These are phyloP conservation scores for Malus orientalis DNA, from an alignment of 306 rosid species.

Conservation along the genomic window DNA sequence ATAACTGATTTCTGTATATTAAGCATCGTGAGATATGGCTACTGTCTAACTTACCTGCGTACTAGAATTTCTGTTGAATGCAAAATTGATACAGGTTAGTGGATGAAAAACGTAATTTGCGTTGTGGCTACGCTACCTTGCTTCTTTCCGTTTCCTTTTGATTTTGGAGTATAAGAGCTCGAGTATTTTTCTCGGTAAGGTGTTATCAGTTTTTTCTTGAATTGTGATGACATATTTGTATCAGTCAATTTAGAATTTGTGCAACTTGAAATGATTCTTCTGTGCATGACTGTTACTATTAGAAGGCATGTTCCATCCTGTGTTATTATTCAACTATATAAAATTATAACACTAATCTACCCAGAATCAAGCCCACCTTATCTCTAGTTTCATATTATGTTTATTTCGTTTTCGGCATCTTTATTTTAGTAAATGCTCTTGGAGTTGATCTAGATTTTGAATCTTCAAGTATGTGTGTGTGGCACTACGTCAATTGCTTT, in stretches of 20 bases:
- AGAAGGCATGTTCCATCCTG: not conserved
- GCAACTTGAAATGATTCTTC: no score
- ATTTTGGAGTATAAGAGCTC: no score
- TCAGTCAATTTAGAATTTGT: no score
- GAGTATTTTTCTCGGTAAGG: not conserved
- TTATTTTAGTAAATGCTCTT: not conserved
- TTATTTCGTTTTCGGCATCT: not conserved
- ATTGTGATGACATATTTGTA: not conserved
- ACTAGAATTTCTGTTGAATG: not conserved
- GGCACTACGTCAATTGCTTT: not conserved
- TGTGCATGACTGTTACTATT: not conserved
- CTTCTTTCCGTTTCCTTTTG: no score
- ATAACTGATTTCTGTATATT: not conserved
- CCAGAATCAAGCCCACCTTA: no score
- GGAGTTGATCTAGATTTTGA: not conserved
- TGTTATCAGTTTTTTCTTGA: no score
- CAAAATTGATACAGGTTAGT: not conserved
- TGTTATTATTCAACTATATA: not conserved
- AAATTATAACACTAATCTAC: not conserved
- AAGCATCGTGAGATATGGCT: not conserved
- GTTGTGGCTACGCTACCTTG: not conserved
- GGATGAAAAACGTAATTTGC: not conserved
- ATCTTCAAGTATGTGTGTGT: not conserved
- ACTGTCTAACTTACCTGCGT: not conserved
- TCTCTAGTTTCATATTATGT: no score